Percentiles rank a stretch among this genome's conserved stretches.
These are phyloP conservation scores for Parietaria judaica DNA, from an alignment of 306 rosid genomes.

Conservation along the genomic window DNA sequence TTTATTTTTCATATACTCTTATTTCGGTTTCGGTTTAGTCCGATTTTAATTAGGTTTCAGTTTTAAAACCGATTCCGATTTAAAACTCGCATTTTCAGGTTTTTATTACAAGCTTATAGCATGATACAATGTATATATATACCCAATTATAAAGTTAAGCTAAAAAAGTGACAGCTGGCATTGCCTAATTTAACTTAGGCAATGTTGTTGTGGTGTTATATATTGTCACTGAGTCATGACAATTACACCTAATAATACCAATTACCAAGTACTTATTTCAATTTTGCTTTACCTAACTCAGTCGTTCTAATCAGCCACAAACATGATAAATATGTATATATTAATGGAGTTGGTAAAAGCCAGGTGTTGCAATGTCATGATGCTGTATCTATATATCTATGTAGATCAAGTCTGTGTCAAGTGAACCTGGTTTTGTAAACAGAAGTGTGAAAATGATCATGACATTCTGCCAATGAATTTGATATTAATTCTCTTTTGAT, in stretches of 20 bases:
- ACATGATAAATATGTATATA: no score
- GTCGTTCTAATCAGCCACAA: no score
- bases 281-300: slow-evolving; percentile 10
- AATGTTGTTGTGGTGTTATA: slow-evolving; percentile 9
- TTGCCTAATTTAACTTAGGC: slow-evolving; percentile 3
- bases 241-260: background rate
- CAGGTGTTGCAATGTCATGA: background rate
- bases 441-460: slow-evolving; percentile 15
- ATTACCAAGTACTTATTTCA: slow-evolving; percentile 3
- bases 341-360: background rate
- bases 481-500: slow-evolving; percentile 1
- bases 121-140: background rate
- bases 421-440: slow-evolving; percentile 17
- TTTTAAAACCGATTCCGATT: no score
- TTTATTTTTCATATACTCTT: no score
- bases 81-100: no score
- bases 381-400: background rate
- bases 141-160: slow-evolving; percentile 1
- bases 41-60: no score
- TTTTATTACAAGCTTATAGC: no score
- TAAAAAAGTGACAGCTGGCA: background rate
- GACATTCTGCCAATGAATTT: slow-evolving; percentile 22
- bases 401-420: no score
- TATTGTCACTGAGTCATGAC: background rate
- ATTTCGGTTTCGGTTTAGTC: no score